These are phyloP conservation scores for Rhodamnia argentea DNA, from an alignment of 345 rosid genomes.

Conservation along the genomic window DNA sequence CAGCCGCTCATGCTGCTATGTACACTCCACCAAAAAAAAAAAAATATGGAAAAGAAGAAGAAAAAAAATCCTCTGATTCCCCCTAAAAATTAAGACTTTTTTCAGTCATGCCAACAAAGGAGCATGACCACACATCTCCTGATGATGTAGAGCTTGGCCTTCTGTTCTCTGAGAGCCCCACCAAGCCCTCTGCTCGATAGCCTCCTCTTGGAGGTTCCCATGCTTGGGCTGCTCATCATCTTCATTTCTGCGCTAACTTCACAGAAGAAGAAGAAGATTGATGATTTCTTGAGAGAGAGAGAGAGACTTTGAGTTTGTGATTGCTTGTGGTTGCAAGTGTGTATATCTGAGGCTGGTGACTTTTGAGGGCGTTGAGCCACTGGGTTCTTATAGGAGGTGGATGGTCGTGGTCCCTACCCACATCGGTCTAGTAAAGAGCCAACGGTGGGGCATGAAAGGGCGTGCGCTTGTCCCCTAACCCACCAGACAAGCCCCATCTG, in stretches of 20 bases:
- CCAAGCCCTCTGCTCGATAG: conserved; percentile 13
- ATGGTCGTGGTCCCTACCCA: conserved; percentile 1
- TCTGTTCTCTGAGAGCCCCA: conserved; percentile 14
- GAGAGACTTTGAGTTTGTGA: not conserved
- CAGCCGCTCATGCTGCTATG: not conserved
- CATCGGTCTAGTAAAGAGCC: conserved; percentile 11
- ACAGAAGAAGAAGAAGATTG: not conserved
- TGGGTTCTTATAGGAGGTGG: not conserved
- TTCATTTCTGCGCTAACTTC: not conserved
- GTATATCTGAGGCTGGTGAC: not conserved
- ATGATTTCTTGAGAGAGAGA: not conserved
- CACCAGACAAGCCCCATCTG: conserved; percentile 4
- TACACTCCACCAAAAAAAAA: not conserved
- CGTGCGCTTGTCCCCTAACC: conserved; percentile 7
- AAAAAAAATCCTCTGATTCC: not conserved
- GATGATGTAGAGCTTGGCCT: conserved; percentile 19
- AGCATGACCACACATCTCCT: conserved; percentile 23
- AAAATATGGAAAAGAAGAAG: not conserved
- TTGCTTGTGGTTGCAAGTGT: not conserved
- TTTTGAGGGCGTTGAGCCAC: not conserved
- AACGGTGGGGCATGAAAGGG: conserved; percentile 9
- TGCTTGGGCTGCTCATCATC: conserved; percentile 4
- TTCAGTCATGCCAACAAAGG: conserved; percentile 15
- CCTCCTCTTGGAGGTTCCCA: conserved; percentile 11
- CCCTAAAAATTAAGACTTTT: not conserved